Conservation (phyloP, 1,284 basidiomycete genomes). For the Leccinum subfulvum region DNA sequence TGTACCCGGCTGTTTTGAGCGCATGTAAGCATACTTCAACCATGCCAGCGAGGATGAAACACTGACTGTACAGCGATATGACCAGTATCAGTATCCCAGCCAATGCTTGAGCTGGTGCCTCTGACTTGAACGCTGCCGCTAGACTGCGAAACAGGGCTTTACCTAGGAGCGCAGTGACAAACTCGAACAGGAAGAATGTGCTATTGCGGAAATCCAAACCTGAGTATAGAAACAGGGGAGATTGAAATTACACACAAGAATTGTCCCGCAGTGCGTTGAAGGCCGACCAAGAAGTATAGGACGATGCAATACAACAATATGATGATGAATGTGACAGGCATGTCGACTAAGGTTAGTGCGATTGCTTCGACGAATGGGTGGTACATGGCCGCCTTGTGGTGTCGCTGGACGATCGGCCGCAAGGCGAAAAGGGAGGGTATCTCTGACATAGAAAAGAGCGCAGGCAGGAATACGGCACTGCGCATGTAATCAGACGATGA, state of each 20-base stretch:
- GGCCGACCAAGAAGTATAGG: constrained; percentile 55
- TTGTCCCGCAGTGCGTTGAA: constrained; percentile 43
- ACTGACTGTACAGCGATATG: constrained; percentile 47
- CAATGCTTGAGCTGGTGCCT: constrained; percentile 58
- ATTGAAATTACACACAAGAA: constrained; percentile 41
- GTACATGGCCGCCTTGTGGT: constrained; percentile 52
- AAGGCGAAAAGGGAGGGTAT: constrained; percentile 50
- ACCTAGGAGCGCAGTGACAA: constrained; percentile 54
- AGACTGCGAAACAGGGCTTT: constrained; percentile 61
- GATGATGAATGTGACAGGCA: constrained; percentile 51
- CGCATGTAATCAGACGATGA: constrained; percentile 1
- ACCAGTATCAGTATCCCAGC: constrained; percentile 54
- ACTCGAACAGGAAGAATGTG: constrained; percentile 52
- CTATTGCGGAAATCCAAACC: constrained; percentile 30
- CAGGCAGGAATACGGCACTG: constrained; percentile 33
- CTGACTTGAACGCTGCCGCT: constrained; percentile 51
- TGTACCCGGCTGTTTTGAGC: constrained; percentile 35
- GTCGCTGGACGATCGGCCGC: constrained; percentile 60
- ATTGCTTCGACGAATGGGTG: constrained; percentile 55
- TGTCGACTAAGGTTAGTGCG: constrained; percentile 59
- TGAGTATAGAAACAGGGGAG: constrained; percentile 6
- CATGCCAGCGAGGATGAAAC: not conserved
- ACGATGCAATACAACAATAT: constrained; percentile 47
- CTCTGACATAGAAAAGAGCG: constrained; percentile 32
- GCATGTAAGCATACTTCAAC: constrained; percentile 1